Evolutionary conservation across 2,329 filamentous ascomycete genomes (phyloP).

Genomic region (Gyromitra esculenta): DNA sequence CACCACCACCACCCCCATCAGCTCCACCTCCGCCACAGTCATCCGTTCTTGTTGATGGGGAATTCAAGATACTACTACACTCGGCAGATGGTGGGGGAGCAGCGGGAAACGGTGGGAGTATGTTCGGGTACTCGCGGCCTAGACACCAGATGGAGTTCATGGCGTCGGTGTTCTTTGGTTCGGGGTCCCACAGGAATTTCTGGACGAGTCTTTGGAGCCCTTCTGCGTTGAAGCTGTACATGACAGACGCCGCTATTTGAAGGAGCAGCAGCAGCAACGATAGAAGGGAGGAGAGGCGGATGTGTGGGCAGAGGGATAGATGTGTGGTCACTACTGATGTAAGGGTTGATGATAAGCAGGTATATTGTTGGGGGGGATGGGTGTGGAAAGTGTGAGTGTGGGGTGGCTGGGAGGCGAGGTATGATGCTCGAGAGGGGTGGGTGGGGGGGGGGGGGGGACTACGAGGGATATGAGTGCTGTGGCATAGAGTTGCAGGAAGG

Average conservation of each 20-base stretch:
- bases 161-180: constrained; percentile 57
- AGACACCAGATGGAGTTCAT: constrained; percentile 58
- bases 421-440: background rate
- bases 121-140: constrained; percentile 57
- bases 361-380: background rate
- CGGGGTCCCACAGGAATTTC: constrained; percentile 58
- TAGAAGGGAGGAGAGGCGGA: constrained; percentile 19
- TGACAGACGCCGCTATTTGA: constrained; percentile 36
- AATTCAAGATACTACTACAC: constrained; percentile 31
- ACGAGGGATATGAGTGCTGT: background rate
- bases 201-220: constrained; percentile 58
- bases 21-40: constrained; percentile 45
- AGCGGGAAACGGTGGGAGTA: constrained; percentile 35
- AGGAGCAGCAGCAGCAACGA: constrained; percentile 42
- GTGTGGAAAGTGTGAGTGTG: background rate
- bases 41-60: constrained; percentile 43
- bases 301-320: background rate
- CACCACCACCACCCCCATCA: constrained; percentile 6
- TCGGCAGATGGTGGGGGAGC: constrained; percentile 50
- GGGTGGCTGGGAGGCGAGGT: background rate
- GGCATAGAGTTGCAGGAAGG: no score
- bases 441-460: background rate
- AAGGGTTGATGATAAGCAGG: constrained; percentile 62
- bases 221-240: constrained; percentile 51
- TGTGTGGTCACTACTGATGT: constrained; percentile 15